These are phyloP conservation scores for Oryza officinalis DNA, from an alignment of 176 grass and related monocot genomes.

Conservation along the genomic window DNA sequence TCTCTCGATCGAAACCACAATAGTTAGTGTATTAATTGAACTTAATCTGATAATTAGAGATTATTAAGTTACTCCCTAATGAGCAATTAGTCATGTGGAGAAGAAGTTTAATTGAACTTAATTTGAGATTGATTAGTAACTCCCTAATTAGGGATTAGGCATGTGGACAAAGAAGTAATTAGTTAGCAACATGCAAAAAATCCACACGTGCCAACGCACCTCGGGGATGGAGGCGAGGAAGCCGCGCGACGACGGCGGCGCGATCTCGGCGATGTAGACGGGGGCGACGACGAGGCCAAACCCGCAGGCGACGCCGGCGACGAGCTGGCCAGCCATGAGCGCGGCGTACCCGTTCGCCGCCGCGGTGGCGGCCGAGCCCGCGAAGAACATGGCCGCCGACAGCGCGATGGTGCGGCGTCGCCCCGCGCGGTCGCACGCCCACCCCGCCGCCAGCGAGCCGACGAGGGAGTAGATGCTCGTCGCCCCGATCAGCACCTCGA, in stretches of 20 bases:
- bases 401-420: slow-evolving; percentile 51
- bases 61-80: neutral
- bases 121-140: neutral
- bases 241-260: slow-evolving; percentile 51
- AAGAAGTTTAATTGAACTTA: neutral
- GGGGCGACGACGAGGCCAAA: slow-evolving; percentile 55
- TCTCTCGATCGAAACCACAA: too few relatives aligned
- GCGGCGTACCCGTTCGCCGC: slow-evolving; percentile 40
- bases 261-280: slow-evolving; percentile 66
- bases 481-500: slow-evolving; percentile 60
- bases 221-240: slow-evolving; percentile 69
- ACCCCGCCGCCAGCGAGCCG: slow-evolving; percentile 62
- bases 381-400: slow-evolving; percentile 56
- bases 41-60: neutral
- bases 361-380: slow-evolving; percentile 42
- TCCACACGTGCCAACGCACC: neutral
- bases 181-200: neutral
- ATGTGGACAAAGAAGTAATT: neutral
- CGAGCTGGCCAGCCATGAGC: slow-evolving; percentile 55
- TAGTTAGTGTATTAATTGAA: neutral
- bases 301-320: slow-evolving; percentile 60
- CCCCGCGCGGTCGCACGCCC: slow-evolving; percentile 60
- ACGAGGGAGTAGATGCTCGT: slow-evolving; percentile 66
- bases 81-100: neutral
- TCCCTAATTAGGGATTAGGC: neutral